Base-by-base conservation (phyloP, 106 monocot species). In the Dendrobium huoshanense region DNA sequence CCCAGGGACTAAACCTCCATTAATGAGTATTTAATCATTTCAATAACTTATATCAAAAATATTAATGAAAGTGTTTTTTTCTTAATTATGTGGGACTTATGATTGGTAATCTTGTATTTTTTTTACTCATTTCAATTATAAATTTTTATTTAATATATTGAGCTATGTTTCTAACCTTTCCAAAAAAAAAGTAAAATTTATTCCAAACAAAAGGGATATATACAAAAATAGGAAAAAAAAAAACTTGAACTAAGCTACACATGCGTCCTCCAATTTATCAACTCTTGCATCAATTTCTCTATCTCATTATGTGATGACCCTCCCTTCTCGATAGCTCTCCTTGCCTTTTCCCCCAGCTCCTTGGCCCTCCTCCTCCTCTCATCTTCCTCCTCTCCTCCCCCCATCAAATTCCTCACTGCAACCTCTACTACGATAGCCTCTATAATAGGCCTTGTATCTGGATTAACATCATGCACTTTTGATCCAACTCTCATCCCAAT, bases 271-370 rank as follows among this genome's bases (percentile, higher is more conserved):
- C 4, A 2, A 61, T 61, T 10, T 8, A n/a, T n/a, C 22, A 61
- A 22, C 4, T 61, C 61, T 22, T 61, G n/a, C 19, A 61, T 61
- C 61, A 61, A 61, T 7, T 61, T 22, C 6, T 19, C n/a, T 4
- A 61, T 61, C 61, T 5, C 61, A 19, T n/a, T 5, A 20, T n/a
- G 10, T 0, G 90, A 92, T 40, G 81, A 82, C 1, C 92, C 90
- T 7, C 92, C 90, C 18, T 86, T 85, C 9, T 59, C 44, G 18
- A 88, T 67, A 19, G 90, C 88, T 67, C 31, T 64, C 79, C n/a
- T 83, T 5, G 79, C 88, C 81, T 72, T 79, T 31, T 79, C 73
- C 64, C 58, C 84, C 84, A 86, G 85, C 58, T 29, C 78, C 41
- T 18, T 74, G 1, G 88, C 86, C 75, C 83, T 88, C 78, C 41